Evolutionary conservation across 208 protist genomes (phyloP), one percentile per base, ranked within the genome.

Genomic region (Acanthamoeba castellanii): DNA sequence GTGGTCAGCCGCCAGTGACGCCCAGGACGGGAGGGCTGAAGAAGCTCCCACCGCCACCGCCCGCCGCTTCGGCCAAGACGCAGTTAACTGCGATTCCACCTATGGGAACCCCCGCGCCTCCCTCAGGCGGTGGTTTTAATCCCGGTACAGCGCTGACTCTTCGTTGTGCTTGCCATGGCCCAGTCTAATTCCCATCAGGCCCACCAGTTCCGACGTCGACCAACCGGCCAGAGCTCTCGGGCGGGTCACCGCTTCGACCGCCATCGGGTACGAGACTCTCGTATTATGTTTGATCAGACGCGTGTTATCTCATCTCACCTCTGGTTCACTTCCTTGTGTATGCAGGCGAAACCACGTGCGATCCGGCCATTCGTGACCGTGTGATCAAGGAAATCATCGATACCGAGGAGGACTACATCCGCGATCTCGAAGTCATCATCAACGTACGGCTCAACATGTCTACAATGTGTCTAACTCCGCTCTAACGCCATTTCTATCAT

Each of bases 361-460:
- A 78, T 37, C 32, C 42, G 6, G 55, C 93, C 30, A 95, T 16
- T 25, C 93, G 93, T 2, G 37, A 95, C 27, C 72, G 57, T 25
- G 78, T 95, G 14, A 95, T 90, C 52, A 90, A 95, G 59, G 93
- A 95, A 72, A 95, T 95, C 34, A 95, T 95, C 25, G 70, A 52
- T 37, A 95, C 93, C 14, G 93, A 95, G 25, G 93, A 95, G 66
- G 93, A 95, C 55, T 95, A 95, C 81, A 57, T 95, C 37, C 72
- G 93, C n/a, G 93, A 95, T 64, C 78, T 95, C 52, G 82, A 95
- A 32, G 55, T 90, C 30, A 90, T 95, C 50, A 90, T 95, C 47
- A 90, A 50, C 45, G 93, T 95, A 50, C 5, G 66, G 59, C n/a
- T 25, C 42, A 18, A 20, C 37, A 9, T 6, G 1, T 27, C 37